Evolutionary conservation across 2,329 filamentous ascomycete species (phyloP), one percentile per base, ranked within the genome.

Genomic region (Purpureocillium lavendulum): DNA sequence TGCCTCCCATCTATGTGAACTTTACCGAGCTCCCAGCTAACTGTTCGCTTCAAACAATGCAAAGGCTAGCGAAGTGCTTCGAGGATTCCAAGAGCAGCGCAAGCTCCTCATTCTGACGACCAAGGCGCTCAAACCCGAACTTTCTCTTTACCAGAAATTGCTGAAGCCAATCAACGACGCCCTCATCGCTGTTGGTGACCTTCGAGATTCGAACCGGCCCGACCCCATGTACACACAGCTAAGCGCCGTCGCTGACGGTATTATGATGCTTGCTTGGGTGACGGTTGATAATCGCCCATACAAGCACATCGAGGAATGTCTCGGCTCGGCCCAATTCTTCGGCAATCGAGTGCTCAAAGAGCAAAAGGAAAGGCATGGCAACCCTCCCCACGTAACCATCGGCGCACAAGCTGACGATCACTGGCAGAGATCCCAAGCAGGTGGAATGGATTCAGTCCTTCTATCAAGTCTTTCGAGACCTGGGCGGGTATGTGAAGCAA

Each of bases 281-380:
- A 84, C 83, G 1, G 77, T 92, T 36, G 85, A 94, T 38, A 74
- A 69, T 47, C 88, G 87, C 57, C 92, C 92, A 2, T 81, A 77
- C 47, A 89, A 92, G 55, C 86, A 89, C 53, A 84, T 97, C 35
- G 82, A 82, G 35, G 89, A 95, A 50, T 82, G 82, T 43, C 71
- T 94, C 15, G 81, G 82, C 24, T 83, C 87, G 37, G 87, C 89
- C 31, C 84, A 97, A 59, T 94, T 94, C 67, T 96, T 87, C 53
- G 92, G 92, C 28, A 97, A 98, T 68, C 80, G 89, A 51, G 86
- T 98, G 30, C 68, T 97, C 50, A 94, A 88, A 65, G 84, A 94
- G 52, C 82, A 84, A 62, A 96, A 94, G 65, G 89, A 78, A 38
- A 77, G 73, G 69, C 70, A 52, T 29, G 60, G 40, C n/a, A n/a